Percentiles rank a stretch among this genome's conserved stretches.
phyloP scores from a whole-genome alignment of 1,284 basidiomycete species.

The Anthracocystis panici-leucophaei region DNA sequence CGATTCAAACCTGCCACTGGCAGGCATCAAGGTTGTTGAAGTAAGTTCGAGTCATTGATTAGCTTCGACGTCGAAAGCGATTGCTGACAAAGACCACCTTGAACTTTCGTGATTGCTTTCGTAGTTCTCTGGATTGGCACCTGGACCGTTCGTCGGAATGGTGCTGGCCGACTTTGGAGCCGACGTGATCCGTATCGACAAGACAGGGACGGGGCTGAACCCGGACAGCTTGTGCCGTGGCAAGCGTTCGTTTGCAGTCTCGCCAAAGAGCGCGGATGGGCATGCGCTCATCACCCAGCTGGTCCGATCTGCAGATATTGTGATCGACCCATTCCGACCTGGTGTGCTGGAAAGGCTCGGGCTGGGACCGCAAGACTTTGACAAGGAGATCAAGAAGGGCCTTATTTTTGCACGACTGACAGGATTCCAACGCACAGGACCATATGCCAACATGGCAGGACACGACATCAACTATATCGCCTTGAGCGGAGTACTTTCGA shows the following conservation, averaged over 20 bases:
- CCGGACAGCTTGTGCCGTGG: slow-evolving; percentile 75
- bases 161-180: slow-evolving; percentile 85
- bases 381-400: slow-evolving; percentile 72
- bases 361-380: slow-evolving; percentile 78
- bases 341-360: slow-evolving; percentile 83
- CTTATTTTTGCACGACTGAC: slow-evolving; percentile 69
- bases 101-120: too few relatives aligned
- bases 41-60: slow-evolving; percentile 12
- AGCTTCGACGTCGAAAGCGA: too few relatives aligned
- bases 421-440: slow-evolving; percentile 67
- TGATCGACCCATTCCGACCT: slow-evolving; percentile 86
- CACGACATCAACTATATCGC: slow-evolving; percentile 91
- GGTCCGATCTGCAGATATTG: slow-evolving; percentile 78
- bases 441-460: slow-evolving; percentile 69
- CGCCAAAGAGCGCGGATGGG: slow-evolving; percentile 77
- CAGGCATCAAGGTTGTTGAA: slow-evolving; percentile 44
- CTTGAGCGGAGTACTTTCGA: slow-evolving; percentile 79
- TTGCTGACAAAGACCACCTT: slow-evolving; percentile 2
- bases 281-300: slow-evolving; percentile 75
- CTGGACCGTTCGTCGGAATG: slow-evolving; percentile 81
- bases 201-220: slow-evolving; percentile 70
- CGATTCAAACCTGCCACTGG: slow-evolving; percentile 35
- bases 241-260: slow-evolving; percentile 80
- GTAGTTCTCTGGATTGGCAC: slow-evolving; percentile 86
- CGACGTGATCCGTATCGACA: slow-evolving; percentile 81